phyloP scores from a whole-genome alignment of 2,329 filamentous ascomycete species.

The Pseudomassariella vexata region DNA sequence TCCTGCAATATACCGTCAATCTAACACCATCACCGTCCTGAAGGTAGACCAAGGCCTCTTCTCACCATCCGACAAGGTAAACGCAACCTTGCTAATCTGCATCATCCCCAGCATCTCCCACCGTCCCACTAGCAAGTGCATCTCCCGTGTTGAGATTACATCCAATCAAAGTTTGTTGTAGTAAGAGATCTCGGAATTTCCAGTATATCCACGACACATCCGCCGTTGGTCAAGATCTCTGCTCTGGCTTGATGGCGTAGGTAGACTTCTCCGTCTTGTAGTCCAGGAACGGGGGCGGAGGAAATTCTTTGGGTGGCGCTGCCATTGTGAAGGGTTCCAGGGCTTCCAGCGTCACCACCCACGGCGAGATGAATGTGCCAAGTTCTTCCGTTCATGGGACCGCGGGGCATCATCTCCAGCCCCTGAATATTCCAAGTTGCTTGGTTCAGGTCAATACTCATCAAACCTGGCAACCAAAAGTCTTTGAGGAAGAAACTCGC shows the following conservation, averaged over 20 bases:
- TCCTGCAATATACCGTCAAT: constrained; percentile 32
- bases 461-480: not conserved
- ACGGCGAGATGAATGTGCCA: constrained; percentile 56
- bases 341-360: constrained; percentile 56
- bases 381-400: constrained; percentile 58
- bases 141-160: constrained; percentile 33
- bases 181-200: constrained; percentile 30
- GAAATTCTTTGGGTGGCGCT: constrained; percentile 14
- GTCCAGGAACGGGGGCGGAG: constrained; percentile 24
- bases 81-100: constrained; percentile 26
- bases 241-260: constrained; percentile 23
- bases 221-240: constrained; percentile 15
- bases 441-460: not conserved
- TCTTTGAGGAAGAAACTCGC: constrained; percentile 14
- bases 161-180: constrained; percentile 30
- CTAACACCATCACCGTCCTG: constrained; percentile 34
- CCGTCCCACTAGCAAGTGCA: constrained; percentile 35
- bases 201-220: constrained; percentile 29
- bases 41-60: constrained; percentile 28
- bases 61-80: constrained; percentile 22
- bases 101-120: constrained; percentile 27
- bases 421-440: constrained; percentile 55
- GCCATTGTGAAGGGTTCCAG: constrained; percentile 51
- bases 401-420: constrained; percentile 55
- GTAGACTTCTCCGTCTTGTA: constrained; percentile 26